Base-by-base conservation (phyloP, 2,329 filamentous ascomycete species). In the Penicillium decumbens region DNA sequence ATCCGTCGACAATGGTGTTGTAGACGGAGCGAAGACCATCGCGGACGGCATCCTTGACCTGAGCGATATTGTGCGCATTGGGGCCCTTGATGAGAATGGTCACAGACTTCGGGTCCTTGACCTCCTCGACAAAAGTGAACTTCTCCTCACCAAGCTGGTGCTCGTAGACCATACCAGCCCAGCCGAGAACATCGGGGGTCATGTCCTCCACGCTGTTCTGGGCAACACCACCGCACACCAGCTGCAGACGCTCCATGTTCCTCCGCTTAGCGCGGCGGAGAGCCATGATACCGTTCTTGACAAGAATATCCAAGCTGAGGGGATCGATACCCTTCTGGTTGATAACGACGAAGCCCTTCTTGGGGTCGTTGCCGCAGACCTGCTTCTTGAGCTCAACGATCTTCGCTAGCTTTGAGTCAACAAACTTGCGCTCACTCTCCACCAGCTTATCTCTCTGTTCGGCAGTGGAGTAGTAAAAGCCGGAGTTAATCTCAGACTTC, bases 291-390 rank as follows among this genome's bases (percentile, higher is more conserved):
- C 91, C 91, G 70, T 98, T 97, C 83, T 98, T 98, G 58, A 93
- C 91, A 50, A 98, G 78, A 10, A 98, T 90, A 64, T 98, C 93
- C 59, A 98, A 80, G 46, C 91, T 96, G 54, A 98, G 79, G 20
- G 93, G 93, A 69, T 98, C 93, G 62, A 98, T 98, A 55, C 93
- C 93, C 80, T 98, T 98, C 75, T 98, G 93, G 78, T 98, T 98
- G 74, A 98, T 89, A 65, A 98, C 85, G 58, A 97, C 93, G 69
- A 98, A 98, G 64, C 87, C 86, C 80, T 97, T 96, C 76, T 89
- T 93, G 7, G 85, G 83, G 65, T 97, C 93, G 62, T 84, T 87
- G 27, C 92, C 93, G 72, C 93, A 98, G 12, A 97, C 89, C 72
- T 95, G 84, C 78, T 97, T 95, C 83, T 98, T 98, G 57, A 98